Evolutionary conservation across 129 eudicot genomes (phyloP).

Genomic region (Flaveria ramosissima): DNA sequence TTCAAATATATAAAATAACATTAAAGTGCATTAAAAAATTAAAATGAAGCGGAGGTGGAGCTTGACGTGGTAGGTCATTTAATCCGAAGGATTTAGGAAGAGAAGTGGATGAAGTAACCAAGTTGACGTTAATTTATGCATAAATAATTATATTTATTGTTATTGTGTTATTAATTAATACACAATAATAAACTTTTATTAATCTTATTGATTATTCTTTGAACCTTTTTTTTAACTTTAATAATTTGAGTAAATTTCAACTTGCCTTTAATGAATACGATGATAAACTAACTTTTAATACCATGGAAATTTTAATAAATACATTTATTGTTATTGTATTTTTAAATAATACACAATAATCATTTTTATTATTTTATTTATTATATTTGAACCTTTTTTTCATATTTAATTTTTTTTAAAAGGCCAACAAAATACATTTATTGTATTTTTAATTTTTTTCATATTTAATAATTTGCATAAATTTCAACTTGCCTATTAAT

Average conservation of each 20-base stretch:
- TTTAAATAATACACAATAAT: not conserved
- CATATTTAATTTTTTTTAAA: not conserved
- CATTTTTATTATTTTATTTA: not conserved
- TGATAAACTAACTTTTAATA: too few relatives aligned
- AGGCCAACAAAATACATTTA: too few relatives aligned
- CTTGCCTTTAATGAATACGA: too few relatives aligned
- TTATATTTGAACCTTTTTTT: not conserved
- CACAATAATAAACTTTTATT: too few relatives aligned
- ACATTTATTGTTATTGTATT: not conserved
- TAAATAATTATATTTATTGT: not conserved
- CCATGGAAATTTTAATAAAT: not conserved
- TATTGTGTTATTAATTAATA: too few relatives aligned
- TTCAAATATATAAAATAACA: not conserved
- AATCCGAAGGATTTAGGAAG: constrained; percentile 25
- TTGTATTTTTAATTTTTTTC: too few relatives aligned
- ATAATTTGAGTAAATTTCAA: too few relatives aligned
- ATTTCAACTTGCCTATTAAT: constrained; percentile 4
- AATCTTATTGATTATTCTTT: too few relatives aligned
- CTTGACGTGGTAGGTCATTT: constrained; percentile 26
- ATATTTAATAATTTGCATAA: not conserved
- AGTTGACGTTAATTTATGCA: not conserved
- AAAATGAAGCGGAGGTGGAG: not conserved
- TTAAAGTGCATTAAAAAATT: not conserved
- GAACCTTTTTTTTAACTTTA: too few relatives aligned
- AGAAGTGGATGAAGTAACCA: constrained; percentile 30